Base-by-base conservation (phyloP, 2,329 filamentous ascomycete species). In the Trichoderma sp. region DNA sequence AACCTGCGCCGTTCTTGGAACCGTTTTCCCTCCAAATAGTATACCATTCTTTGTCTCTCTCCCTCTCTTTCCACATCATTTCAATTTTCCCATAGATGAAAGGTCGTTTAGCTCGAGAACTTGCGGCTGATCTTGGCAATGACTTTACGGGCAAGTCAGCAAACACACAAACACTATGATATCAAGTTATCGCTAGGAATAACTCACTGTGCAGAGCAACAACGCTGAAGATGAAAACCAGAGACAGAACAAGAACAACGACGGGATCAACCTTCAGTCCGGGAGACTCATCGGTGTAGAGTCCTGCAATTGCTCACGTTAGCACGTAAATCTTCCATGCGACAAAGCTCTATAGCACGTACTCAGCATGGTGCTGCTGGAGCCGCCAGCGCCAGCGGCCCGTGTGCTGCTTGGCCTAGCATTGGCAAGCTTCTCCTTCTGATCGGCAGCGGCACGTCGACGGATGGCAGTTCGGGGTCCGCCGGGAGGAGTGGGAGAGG, bases 171-270 rank as follows among this genome's bases (percentile, higher is more conserved):
- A n/a, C 21, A 16, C 56, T 14, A 14, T n/a, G 14, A 52, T 16
- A 5, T 30, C 2, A 14, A 16, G 26, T 1, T 28, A 26, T 59
- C 24, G 0, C 4, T 43, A 21, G 10, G 3, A 37, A 30, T 32
- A 28, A 86, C 93, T 76, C 89, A 98, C 96, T 94, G 84, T 99
- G 96, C 79, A 99, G 87, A 75, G 94, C 94, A 77, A 99, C 96
- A 78, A 99, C 96, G 78, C 92, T 96, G 85, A 99, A 97, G 82
- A 99, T 99, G 83, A 99, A 99, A 72, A 97, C 96, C 76, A 99
- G 89, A 77, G 93, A 97, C 75, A 99, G 87, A 74, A 97, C 96
- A 78, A 99, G 87, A 73, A 99, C 95, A 73, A 99, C 94, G 70
- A 99, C 96, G 26, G 96, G 96, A 81, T 99, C 96, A 73, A 99